Base-by-base conservation (phyloP, 495 filamentous ascomycete genomes). In the Lasiosphaeris hirsuta region DNA sequence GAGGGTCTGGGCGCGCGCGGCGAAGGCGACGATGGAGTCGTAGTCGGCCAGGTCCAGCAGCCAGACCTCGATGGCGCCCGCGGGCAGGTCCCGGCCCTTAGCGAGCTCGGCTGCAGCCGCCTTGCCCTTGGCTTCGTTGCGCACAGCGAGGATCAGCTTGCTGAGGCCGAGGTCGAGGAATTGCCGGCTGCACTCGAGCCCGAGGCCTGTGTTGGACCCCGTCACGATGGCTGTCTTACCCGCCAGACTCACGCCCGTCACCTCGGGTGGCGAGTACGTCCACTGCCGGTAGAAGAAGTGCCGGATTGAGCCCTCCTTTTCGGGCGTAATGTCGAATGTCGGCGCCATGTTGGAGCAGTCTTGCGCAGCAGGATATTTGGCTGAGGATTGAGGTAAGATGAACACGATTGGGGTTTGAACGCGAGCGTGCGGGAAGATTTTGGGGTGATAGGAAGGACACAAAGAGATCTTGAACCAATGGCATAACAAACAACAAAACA, bases 141-240 rank as follows among this genome's bases (percentile, higher is more conserved):
- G 48, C 35, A 52, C 49, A 14, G 56, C 49, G 15, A 54, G 15
- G 10, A 58, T 45, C 3, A 58, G 39, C 36, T 33, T 58, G 38
- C 36, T 58, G 4, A 58, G 3, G 7, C 49, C 56, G 4, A 58
- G 56, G 34, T 54, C 56, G 37, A 58, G 56, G 39, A 64, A 38
- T 38, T 80, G 75, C 7, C 70, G 70, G 10, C 72, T 70, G 8
- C 76, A 70, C 61, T 79, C 78, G 18, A 72, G 66, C 8, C 79
- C 79, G 3, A 82, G 62, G n/a, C 81, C 80, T 14, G 65, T 66
- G 56, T 82, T 84, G 38, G 75, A 67, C 13, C 81, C 81, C 0
- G 81, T 79, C n/a, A 84, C 70, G 42, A 84, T 74, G 47, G 80
- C 66, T 2, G 75, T 83, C 54, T 81, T 63, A 33, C 61, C 60